Conservation (phyloP, 176 grass and related monocot species). For the Cenchrus fungigraminus region DNA sequence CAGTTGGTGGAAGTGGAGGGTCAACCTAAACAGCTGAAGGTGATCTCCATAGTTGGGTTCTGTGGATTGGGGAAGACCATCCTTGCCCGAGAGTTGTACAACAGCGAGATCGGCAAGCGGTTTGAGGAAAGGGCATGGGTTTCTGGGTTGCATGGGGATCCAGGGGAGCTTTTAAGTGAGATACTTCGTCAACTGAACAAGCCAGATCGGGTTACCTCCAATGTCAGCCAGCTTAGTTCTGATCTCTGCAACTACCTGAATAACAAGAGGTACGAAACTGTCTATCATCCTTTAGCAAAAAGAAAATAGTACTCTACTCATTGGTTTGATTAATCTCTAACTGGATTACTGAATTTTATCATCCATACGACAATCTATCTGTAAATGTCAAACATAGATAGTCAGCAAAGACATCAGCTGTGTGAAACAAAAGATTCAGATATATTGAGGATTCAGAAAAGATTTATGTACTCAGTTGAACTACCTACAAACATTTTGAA, state of each 20-base stretch:
- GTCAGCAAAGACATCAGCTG: no score
- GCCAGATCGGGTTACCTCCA: neutral
- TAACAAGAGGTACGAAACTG: neutral
- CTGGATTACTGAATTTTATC: no score
- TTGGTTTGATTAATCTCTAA: no score
- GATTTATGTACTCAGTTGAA: no score
- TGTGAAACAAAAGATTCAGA: no score
- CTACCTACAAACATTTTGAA: no score
- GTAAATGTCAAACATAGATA: no score
- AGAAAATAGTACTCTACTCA: no score
- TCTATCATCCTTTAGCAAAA: no score
- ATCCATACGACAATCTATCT: no score
- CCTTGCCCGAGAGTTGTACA: slow-evolving; percentile 2
- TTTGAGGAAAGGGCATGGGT: slow-evolving; percentile 1
- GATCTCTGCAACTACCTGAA: neutral
- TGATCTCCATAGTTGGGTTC: slow-evolving; percentile 32
- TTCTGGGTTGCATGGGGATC: neutral
- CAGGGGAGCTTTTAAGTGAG: neutral
- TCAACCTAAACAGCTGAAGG: slow-evolving; percentile 29
- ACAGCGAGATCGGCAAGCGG: neutral
- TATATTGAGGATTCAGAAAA: no score
- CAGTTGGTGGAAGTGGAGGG: neutral
- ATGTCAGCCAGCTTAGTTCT: neutral
- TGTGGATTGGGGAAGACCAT: slow-evolving; percentile 33
- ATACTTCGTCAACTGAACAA: neutral